A percentile compares a stretch with the other conserved stretches of the same genome.
phyloP scores from a whole-genome alignment of 768 basidiomycete genomes.

The Dentipellis sp. region DNA sequence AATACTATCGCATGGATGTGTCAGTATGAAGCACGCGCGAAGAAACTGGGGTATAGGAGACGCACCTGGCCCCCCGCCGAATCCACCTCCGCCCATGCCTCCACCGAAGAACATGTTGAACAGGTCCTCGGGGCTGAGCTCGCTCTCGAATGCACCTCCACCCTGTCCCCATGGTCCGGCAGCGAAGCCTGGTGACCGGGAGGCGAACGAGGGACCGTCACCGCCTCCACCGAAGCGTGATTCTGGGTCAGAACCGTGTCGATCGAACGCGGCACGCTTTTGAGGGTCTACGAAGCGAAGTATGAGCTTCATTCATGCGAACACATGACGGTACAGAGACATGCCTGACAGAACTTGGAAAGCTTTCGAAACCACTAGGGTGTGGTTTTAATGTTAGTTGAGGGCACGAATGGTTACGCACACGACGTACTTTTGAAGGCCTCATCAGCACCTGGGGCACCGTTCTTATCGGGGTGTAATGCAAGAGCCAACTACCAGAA shows the following conservation, averaged over 20 bases:
- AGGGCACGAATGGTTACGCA: constrained; percentile 5
- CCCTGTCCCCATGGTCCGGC: constrained; percentile 31
- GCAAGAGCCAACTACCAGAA: constrained; percentile 67
- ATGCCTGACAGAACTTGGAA: constrained; percentile 88
- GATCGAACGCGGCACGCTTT: constrained; percentile 83
- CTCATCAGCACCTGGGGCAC: constrained; percentile 96
- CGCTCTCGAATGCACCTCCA: constrained; percentile 54
- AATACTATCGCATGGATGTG: constrained; percentile 40
- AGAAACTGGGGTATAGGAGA: not conserved
- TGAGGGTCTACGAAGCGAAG: constrained; percentile 51
- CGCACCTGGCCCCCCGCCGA: constrained; percentile 45
- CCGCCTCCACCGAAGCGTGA: constrained; percentile 36
- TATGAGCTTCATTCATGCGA: no score
- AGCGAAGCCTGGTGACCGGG: constrained; percentile 37
- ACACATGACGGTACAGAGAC: constrained; percentile 1
- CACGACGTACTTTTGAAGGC: constrained; percentile 83
- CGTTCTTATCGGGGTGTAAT: constrained; percentile 89
- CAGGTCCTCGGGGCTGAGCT: constrained; percentile 90
- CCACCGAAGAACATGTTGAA: constrained; percentile 99
- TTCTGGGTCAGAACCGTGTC: constrained; percentile 83
- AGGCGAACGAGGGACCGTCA: constrained; percentile 25
- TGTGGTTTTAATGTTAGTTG: constrained; percentile 5
- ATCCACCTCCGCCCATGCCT: constrained; percentile 40
- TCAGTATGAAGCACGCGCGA: constrained; percentile 6
- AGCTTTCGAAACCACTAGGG: constrained; percentile 90